Base-by-base conservation (phyloP, 2,329 filamentous ascomycete species). In the Lachnellula subtilissima region DNA sequence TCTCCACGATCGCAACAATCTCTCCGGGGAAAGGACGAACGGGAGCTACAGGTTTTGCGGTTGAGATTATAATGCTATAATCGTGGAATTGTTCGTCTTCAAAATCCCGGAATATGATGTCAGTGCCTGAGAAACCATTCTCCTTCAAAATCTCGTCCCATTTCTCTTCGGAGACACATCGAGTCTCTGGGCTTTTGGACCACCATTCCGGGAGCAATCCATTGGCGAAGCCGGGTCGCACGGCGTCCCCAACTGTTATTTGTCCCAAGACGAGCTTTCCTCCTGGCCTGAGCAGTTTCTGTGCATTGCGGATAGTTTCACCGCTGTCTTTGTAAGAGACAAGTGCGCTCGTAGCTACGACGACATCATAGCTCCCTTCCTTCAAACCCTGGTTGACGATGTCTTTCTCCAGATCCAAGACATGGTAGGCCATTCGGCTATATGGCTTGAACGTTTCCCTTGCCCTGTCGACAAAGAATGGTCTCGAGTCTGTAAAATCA, bases 151-250 rank as follows among this genome's bases (percentile, higher is more conserved):
- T 28, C 14, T 46, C 3, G 25, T 55, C 39, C 53, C 47, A 55
- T 28, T 40, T 28, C 14, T 28, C n/a, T 15, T 15, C 32, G 8
- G 43, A 8, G 12, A 63, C 15, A 12, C 50, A 37, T 17, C 60
- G 53, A 48, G 32, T 45, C 28, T 32, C 28, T 12, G 28, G 28
- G 28, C 28, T 32, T 8, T 32, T 32, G 6, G 65, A 43, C 71
- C 70, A 74, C 72, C 71, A 75, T 1, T 71, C 72, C 11, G 70
- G 67, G 7, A 37, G 11, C 4, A 50, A 22, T 19, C 15, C 15
- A 40, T 17, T 37, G 17, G 25, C 9, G 6, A 32, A 48, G 12
- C 17, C 17, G 15, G 39, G 15, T 11, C 56, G 63, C 50, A 17
- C 35, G 67, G 35, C 22, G 52, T 57, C 40, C 22, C 14, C 15